A percentile compares a stretch with the other conserved stretches of the same genome.
These are phyloP conservation scores for Cercophora sp. DNA, from an alignment of 495 filamentous ascomycete genomes.

Conservation along the genomic window DNA sequence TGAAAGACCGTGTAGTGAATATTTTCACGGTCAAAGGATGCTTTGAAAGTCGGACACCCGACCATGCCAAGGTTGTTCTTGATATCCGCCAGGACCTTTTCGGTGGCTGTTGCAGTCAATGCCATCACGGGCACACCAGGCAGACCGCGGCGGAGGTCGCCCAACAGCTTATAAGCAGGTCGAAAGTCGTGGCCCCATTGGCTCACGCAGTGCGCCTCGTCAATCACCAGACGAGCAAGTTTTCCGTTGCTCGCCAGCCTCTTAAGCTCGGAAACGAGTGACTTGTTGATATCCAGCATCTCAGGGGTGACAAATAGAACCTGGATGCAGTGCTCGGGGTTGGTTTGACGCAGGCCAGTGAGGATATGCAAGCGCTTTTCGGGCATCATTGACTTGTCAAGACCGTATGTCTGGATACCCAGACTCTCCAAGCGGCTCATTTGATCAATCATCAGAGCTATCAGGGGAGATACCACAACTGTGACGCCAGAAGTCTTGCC, in stretches of 20 bases:
- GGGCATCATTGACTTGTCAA: conserved; percentile 67
- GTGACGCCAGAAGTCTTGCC: conserved; percentile 84
- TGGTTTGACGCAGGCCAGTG: conserved; percentile 49
- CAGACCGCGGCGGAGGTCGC: conserved; percentile 62
- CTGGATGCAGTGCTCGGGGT: conserved; percentile 68
- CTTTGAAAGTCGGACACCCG: conserved; percentile 69
- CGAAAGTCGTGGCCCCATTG: conserved; percentile 99
- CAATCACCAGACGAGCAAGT: conserved; percentile 89
- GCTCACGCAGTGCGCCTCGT: conserved; percentile 97
- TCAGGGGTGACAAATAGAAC: conserved; percentile 94
- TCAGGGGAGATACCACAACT: conserved; percentile 86
- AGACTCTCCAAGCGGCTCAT: conserved; percentile 72
- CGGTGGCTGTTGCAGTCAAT: conserved; percentile 88
- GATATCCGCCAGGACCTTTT: conserved; percentile 86
- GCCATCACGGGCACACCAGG: conserved; percentile 86
- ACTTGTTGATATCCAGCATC: conserved; percentile 79
- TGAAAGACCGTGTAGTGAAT: conserved; percentile 75
- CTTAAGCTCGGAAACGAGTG: conserved; percentile 57
- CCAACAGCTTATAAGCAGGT: conserved; percentile 88
- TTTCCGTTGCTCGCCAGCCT: conserved; percentile 59
- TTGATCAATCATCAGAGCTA: conserved; percentile 97
- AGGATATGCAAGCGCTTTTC: conserved; percentile 58
- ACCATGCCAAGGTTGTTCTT: conserved; percentile 81
- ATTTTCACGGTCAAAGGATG: conserved; percentile 94
- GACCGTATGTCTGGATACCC: conserved; percentile 69